A percentile compares a stretch with the other conserved stretches of the same genome.
Conservation (phyloP, 208 protist species). For the Trypanosomatidae sp. region DNA sequence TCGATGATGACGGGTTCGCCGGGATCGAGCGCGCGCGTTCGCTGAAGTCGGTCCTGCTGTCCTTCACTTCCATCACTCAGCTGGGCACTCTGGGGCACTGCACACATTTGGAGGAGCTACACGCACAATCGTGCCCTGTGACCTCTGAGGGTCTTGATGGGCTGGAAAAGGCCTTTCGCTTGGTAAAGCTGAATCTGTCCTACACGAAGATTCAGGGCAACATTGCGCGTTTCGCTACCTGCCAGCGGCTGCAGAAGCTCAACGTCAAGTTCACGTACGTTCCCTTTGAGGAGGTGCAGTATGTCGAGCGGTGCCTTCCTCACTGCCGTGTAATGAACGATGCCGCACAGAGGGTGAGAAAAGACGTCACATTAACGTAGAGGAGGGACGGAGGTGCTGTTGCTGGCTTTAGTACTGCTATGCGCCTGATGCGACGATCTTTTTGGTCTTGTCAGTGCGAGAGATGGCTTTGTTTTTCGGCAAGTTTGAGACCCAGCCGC, state of each 20-base stretch:
- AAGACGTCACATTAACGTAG: constrained; percentile 3
- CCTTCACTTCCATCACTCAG: constrained; percentile 20
- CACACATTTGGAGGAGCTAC: constrained; percentile 30
- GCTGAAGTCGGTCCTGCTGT: constrained; percentile 24
- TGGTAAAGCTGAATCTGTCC: constrained; percentile 34
- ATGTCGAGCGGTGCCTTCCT: constrained; percentile 20
- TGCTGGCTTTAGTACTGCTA: too few relatives aligned
- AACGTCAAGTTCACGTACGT: constrained; percentile 35
- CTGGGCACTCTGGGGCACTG: constrained; percentile 31
- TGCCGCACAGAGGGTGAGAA: constrained; percentile 8
- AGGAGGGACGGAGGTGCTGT: neutral
- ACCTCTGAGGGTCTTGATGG: constrained; percentile 25
- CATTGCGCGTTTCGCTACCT: constrained; percentile 8
- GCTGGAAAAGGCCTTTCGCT: constrained; percentile 18
- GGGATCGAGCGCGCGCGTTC: constrained; percentile 12
- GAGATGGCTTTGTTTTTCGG: too few relatives aligned
- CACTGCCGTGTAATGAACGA: constrained; percentile 26
- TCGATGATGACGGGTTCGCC: constrained; percentile 29
- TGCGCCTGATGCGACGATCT: too few relatives aligned
- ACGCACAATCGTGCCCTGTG: constrained; percentile 24
- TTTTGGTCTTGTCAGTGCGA: too few relatives aligned
- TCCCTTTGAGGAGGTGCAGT: constrained; percentile 19
- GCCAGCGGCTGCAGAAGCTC: constrained; percentile 25
- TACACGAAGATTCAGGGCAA: constrained; percentile 26
- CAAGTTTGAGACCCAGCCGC: too few relatives aligned